phyloP scores from a whole-genome alignment of 441 rosid species.

The Gossypium gossypioides region DNA sequence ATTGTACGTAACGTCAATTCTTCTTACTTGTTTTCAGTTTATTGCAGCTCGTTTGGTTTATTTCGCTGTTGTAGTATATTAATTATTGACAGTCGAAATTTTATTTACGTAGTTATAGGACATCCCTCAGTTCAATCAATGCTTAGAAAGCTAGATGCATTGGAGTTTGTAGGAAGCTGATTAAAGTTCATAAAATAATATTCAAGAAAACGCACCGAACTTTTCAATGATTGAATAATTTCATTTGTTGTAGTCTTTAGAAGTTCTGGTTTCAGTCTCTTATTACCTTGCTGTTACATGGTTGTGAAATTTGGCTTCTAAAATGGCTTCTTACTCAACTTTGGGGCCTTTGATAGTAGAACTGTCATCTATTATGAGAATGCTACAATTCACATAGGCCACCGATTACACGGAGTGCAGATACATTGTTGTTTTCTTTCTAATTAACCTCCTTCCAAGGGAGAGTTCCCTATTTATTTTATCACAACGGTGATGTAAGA shows the following conservation, averaged over 20 bases:
- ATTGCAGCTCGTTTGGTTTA: background rate
- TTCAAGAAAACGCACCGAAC: background rate
- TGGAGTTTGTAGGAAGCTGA: background rate
- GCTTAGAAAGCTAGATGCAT: background rate
- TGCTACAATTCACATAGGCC: background rate
- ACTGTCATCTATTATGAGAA: background rate
- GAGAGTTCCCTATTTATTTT: background rate
- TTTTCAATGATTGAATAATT: background rate
- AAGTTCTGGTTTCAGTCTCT: background rate
- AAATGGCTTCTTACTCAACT: background rate
- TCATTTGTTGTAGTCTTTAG: background rate
- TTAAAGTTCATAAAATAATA: background rate
- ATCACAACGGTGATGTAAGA: background rate
- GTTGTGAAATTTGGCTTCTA: background rate
- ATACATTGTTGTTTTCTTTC: background rate
- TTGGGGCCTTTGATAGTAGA: background rate
- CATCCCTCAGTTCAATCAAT: background rate
- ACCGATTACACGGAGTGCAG: too few species aligned
- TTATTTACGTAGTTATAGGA: background rate
- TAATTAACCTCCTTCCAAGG: background rate
- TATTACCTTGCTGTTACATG: background rate
- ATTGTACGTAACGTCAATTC: conserved; percentile 30
- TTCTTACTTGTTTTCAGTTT: background rate
- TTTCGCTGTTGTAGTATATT: background rate
- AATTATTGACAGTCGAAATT: background rate